These are phyloP conservation scores for Neurospora sp. DNA, from an alignment of 2,329 filamentous ascomycete genomes.

Conservation along the genomic window DNA sequence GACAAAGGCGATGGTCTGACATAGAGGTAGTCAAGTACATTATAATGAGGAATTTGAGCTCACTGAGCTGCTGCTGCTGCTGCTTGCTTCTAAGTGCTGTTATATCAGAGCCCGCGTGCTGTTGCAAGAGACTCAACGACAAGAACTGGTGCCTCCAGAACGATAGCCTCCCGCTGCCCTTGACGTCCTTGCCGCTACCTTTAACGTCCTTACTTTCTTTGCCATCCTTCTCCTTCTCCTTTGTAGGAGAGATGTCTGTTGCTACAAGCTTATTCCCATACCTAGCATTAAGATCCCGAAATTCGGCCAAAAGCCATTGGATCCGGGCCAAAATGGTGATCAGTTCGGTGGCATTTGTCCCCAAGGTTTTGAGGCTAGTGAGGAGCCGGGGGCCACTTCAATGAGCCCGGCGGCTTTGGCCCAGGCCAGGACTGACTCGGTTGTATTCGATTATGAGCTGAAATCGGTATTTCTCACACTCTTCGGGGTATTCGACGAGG, in stretches of 20 bases:
- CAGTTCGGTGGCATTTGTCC: slow-evolving; percentile 15
- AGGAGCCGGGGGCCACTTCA: not conserved
- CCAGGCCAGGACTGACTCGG: slow-evolving; percentile 17
- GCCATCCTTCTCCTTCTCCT: not conserved
- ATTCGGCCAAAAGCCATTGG: slow-evolving; percentile 17
- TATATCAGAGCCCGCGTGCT: not conserved
- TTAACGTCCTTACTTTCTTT: not conserved
- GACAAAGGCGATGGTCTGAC: too few relatives aligned
- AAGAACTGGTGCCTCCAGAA: too few relatives aligned
- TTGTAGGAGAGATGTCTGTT: not conserved
- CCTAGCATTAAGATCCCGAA: slow-evolving; percentile 17
- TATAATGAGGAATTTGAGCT: not conserved
- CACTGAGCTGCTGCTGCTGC: not conserved
- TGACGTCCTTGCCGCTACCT: too few relatives aligned
- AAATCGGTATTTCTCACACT: slow-evolving; percentile 17
- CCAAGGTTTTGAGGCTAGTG: slow-evolving; percentile 8
- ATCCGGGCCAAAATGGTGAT: slow-evolving; percentile 16
- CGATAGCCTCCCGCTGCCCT: too few relatives aligned
- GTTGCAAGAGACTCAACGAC: too few relatives aligned
- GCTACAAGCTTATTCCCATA: slow-evolving; percentile 14
- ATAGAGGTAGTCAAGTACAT: not conserved
- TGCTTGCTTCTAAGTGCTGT: not conserved
- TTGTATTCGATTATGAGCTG: slow-evolving; percentile 21
- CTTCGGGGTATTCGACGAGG: slow-evolving; percentile 19
- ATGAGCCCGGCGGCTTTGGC: slow-evolving; percentile 18